Evolutionary conservation across 1,284 basidiomycete genomes (phyloP), one percentile per base, ranked within the genome.

Genomic region (Singerocomus rubriflavus): DNA sequence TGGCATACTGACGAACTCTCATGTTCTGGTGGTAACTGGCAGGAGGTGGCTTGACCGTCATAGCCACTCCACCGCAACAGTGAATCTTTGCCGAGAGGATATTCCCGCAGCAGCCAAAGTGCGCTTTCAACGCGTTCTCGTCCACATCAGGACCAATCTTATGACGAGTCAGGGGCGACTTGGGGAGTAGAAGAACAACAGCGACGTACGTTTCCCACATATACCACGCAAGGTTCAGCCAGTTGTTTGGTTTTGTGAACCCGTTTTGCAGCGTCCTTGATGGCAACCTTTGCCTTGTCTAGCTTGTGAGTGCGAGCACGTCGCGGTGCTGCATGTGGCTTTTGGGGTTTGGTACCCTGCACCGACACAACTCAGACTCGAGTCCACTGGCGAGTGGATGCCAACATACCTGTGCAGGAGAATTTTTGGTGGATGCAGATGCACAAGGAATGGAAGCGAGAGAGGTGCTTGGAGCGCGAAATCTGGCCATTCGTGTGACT

Each of bases 151-250:
- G 65, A 40, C 64, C 55, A 29, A 73, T 54, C 70, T 62, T 71
- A 50, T 25, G 38, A 27, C 39, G 31, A 9, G 30, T 49, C 21
- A 46, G 16, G 9, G 50, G 17, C 11, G 34, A 41, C 39, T 39
- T 37, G 26, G 39, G 46, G 27, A 33, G n/a, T 21, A 30, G 38
- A 33, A 17, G 12, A 14, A 34, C 1, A 5, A 14, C 11, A 4
- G 26, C 5, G 35, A 34, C 80, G 55, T 57, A 85, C 84, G 60
- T 85, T 85, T 34, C 84, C 84, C 26, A 84, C 79, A 59, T 72
- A 85, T 17, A 80, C 70, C 52, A 69, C 70, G 21, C 67, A 68
- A 38, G 62, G 65, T 10, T 58, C 60, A 5, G 25, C 39, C 12
- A 49, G 4, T 3, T 44, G 46, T 26, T 54, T 57, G 25, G 48